Evolutionary conservation across 768 basidiomycete species (phyloP), one percentile per base, ranked within the genome.

Genomic region (Mycena sanguinolenta): DNA sequence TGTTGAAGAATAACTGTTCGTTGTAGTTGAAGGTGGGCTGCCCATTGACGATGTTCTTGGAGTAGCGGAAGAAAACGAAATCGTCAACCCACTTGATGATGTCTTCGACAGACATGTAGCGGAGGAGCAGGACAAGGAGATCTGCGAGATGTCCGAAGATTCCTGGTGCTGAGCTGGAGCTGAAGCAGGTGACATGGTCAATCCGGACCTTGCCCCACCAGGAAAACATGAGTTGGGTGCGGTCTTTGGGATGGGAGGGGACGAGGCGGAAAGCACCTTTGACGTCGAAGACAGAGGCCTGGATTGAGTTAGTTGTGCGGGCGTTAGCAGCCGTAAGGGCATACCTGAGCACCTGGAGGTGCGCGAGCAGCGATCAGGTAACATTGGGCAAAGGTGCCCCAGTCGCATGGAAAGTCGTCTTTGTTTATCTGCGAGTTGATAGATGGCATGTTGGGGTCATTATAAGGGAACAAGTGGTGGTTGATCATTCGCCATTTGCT

Each of bases 81-180:
- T 79, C 71, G 30, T 79, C 75, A 0, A 75, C 75, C 77, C 77
- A 79, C 23, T 75, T 76, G 3, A 75, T 13, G 3, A 74, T 16
- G 2, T 65, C 69, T 0, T 74, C 21, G 14, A 76, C 34, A 0
- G 58, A 53, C 13, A 58, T 36, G 13, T 16, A 21, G 14, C 60
- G 30, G 1, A 72, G 55, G 0, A 79, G 63, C 14, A 58, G 9
- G 0, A 74, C 39, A 6, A 76, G 62, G 0, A 63, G 69, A 65
- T 78, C 69, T 4, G 73, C 74, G 0, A 75, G 63, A 2, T 49
- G 38, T 5, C 72, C 73, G 17, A 75, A 77, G 3, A 78, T 49
- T 0, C 73, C 73, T 0, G 69, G 59, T 0, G 75, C 70, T 13
- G 67, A 67, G 0, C 63, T 52, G 0, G 69, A 66, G 0, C 76